phyloP scores from a whole-genome alignment of 495 filamentous ascomycete species.

The Podospora bellae-mahoneyi region DNA sequence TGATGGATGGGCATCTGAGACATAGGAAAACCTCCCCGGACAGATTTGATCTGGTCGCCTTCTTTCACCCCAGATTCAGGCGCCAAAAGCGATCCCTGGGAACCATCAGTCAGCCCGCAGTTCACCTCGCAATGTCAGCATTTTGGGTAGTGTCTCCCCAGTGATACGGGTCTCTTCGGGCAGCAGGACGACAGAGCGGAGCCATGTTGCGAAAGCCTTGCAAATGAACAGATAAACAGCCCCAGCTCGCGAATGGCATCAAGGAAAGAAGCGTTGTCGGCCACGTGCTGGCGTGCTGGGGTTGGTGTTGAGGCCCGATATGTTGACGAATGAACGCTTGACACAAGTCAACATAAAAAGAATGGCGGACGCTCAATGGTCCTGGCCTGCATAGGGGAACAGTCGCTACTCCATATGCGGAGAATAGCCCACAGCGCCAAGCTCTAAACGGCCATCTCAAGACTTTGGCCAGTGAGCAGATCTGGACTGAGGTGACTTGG shows the following conservation, averaged over 20 bases:
- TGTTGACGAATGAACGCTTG: slow-evolving; percentile 32
- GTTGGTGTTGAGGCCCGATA: slow-evolving; percentile 23
- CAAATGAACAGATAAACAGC: slow-evolving; percentile 2
- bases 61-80: slow-evolving; percentile 27
- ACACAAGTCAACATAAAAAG: slow-evolving; percentile 34
- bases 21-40: slow-evolving; percentile 15
- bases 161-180: slow-evolving; percentile 12
- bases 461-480: slow-evolving; percentile 11
- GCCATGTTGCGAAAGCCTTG: background rate
- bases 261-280: slow-evolving; percentile 4
- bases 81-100: slow-evolving; percentile 6
- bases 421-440: slow-evolving; percentile 22
- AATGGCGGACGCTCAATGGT: slow-evolving; percentile 10
- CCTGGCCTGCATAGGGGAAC: slow-evolving; percentile 28
- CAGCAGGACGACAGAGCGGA: slow-evolving; percentile 14
- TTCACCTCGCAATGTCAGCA: slow-evolving; percentile 27
- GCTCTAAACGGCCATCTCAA: background rate
- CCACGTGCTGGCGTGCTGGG: slow-evolving; percentile 21
- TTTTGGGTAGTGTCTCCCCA: slow-evolving; percentile 5
- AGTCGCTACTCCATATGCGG: slow-evolving; percentile 20
- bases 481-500: slow-evolving; percentile 17
- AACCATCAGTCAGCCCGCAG: slow-evolving; percentile 12
- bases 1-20: slow-evolving; percentile 19
- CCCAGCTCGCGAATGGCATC: slow-evolving; percentile 14
- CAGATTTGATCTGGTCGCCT: slow-evolving; percentile 29